Base-by-base conservation (phyloP, 805 yeast genomes). In the Cyberlindnera mycetangii region DNA sequence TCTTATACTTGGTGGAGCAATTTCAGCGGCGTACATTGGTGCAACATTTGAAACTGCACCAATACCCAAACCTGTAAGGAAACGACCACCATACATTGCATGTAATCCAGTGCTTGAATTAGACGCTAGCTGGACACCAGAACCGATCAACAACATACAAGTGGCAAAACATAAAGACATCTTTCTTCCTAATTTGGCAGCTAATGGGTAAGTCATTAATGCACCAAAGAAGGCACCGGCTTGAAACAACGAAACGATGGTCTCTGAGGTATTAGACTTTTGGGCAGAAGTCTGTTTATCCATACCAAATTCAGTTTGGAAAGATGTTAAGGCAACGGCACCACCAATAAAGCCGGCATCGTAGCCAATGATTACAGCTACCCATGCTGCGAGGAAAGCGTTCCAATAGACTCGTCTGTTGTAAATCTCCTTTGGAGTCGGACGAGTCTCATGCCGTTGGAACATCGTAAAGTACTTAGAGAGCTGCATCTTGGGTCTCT, bases 311-410 rank as follows among this genome's bases (percentile, higher is more conserved):
- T 73, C 78, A 3, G 48, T 41, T 45, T 63, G 54, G 56, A 77
- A 77, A 3, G 77, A 69, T 8, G 56, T 61, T 36, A 76, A 59
- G 1, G 74, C 60, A n/a, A 74, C 70, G 5, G 77, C 71, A n/a
- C 77, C 75, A 10, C 81, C 81, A 39, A 76, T 73, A 57, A 74
- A 76, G 7, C 79, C 80, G 31, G 78, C 72, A 52, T 76, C 82
- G 55, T 76, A 76, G 12, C 81, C 81, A 44, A 76, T 73, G 44
- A 73, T 68, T 19, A 73, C 63, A 12, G 81, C 77, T 7, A 76
- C 80, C 53, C 56, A 51, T 25, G 71, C 61, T 1, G 76, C 70
- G 6, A 77, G 75, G 10, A 73, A 63, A 22, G 73, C 50, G 15
- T 79, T 75, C 41, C 70, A 60, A 21, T 69, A 69, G 37, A 77